Percentiles rank a stretch among this genome's conserved stretches.
Evolutionary conservation across 495 filamentous ascomycete genomes (phyloP).

Genomic region (Neurospora intermedia): DNA sequence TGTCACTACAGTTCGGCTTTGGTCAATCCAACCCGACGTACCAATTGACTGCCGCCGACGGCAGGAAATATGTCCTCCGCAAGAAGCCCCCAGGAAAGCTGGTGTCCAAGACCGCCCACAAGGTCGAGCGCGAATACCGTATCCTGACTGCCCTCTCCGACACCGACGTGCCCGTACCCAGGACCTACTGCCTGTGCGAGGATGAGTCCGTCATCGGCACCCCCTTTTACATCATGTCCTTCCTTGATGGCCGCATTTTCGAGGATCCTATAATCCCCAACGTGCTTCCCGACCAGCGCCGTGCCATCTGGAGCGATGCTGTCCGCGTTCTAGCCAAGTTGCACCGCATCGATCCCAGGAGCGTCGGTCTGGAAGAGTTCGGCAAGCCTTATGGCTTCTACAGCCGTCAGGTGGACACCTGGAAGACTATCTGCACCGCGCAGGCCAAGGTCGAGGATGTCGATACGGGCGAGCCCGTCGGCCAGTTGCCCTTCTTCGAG

Average conservation of each 20-base stretch:
- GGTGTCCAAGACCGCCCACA: constrained; percentile 84
- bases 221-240: constrained; percentile 94
- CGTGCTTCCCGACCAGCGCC: constrained; percentile 57
- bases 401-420: constrained; percentile 73
- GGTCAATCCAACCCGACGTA: constrained; percentile 98
- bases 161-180: constrained; percentile 80
- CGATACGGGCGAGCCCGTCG: constrained; percentile 65
- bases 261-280: constrained; percentile 75
- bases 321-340: constrained; percentile 75
- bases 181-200: constrained; percentile 75
- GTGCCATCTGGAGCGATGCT: constrained; percentile 77
- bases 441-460: constrained; percentile 68
- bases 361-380: constrained; percentile 57
- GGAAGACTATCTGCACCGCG: constrained; percentile 61
- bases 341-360: constrained; percentile 59
- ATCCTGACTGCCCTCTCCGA: constrained; percentile 71
- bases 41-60: constrained; percentile 61
- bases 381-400: constrained; percentile 75
- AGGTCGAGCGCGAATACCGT: constrained; percentile 89
- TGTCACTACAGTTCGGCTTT: constrained; percentile 70
- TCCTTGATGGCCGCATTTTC: constrained; percentile 83
- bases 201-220: constrained; percentile 73
- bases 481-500: constrained; percentile 69
- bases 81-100: constrained; percentile 94
- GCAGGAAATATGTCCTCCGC: constrained; percentile 67